Evolutionary conservation across 2,329 filamentous ascomycete genomes (phyloP).

Genomic region (Xylariaceae sp.): DNA sequence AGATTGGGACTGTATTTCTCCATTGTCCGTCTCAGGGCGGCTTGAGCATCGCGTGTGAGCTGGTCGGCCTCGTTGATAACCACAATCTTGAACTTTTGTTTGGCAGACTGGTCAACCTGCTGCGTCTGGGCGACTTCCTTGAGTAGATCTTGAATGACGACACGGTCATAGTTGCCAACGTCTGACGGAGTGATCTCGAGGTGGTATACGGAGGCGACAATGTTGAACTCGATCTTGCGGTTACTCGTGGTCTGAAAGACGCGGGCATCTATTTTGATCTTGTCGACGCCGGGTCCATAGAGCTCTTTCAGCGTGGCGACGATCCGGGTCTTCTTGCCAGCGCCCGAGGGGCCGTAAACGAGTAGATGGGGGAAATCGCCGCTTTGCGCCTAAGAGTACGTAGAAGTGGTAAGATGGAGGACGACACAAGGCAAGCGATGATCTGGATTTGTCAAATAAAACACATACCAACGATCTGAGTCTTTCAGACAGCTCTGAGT

Average conservation of each 20-base stretch:
- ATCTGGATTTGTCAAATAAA: background rate
- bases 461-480: slow-evolving; percentile 75
- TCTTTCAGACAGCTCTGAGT: slow-evolving; percentile 81
- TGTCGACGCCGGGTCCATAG: slow-evolving; percentile 95
- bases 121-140: slow-evolving; percentile 99
- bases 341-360: slow-evolving; percentile 93
- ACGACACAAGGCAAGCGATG: background rate
- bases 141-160: slow-evolving; percentile 90
- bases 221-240: slow-evolving; percentile 98
- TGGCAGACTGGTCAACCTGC: slow-evolving; percentile 90
- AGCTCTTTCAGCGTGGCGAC: slow-evolving; percentile 93
- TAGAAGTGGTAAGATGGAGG: slow-evolving; percentile 7
- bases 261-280: slow-evolving; percentile 98
- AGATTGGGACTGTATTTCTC: slow-evolving; percentile 98
- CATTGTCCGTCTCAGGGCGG: slow-evolving; percentile 92
- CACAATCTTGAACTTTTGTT: slow-evolving; percentile 95
- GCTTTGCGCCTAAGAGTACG: slow-evolving; percentile 72
- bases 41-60: slow-evolving; percentile 89
- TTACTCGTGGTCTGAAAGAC: slow-evolving; percentile 95
- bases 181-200: slow-evolving; percentile 97
- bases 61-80: slow-evolving; percentile 99
- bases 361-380: slow-evolving; percentile 97
- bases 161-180: slow-evolving; percentile 92
- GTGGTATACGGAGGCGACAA: slow-evolving; percentile 95
- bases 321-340: slow-evolving; percentile 96